Percentiles rank a stretch among this genome's conserved stretches.
Conservation (phyloP, 2,329 filamentous ascomycete genomes). For the Fusarium piperis region DNA sequence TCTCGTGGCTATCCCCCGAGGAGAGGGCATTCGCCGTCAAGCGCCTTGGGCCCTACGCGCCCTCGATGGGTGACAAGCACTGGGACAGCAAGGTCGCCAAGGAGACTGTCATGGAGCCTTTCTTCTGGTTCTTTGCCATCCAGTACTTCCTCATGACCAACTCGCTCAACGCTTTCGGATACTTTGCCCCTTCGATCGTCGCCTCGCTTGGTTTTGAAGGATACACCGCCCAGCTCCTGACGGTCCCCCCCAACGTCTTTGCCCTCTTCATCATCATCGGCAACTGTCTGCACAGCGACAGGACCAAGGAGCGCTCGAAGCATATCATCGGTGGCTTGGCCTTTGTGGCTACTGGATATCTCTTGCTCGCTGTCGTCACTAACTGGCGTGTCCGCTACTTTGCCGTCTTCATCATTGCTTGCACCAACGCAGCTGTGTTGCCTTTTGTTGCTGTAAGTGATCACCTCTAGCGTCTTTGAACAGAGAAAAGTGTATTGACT, state of each 20-base stretch:
- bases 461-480: accelerated
- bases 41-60: constrained; percentile 47
- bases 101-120: constrained; percentile 45
- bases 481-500: neutral
- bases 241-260: constrained; percentile 50
- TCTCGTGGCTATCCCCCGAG: constrained; percentile 45
- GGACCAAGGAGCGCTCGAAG: constrained; percentile 45
- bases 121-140: constrained; percentile 47
- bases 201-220: constrained; percentile 47
- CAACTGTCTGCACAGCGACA: constrained; percentile 45
- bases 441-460: constrained; percentile 47
- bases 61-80: constrained; percentile 48
- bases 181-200: constrained; percentile 50
- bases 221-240: constrained; percentile 48
- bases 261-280: constrained; percentile 48
- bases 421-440: constrained; percentile 46
- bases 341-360: constrained; percentile 44
- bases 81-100: constrained; percentile 47
- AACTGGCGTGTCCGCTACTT: constrained; percentile 46
- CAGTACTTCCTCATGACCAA: constrained; percentile 48
- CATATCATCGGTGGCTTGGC: constrained; percentile 43
- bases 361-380: constrained; percentile 44
- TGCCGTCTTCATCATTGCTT: constrained; percentile 47
- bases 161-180: constrained; percentile 48
- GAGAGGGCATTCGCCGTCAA: constrained; percentile 49